Conservation (phyloP, 441 rosid genomes). For the Corymbia citriodora region DNA sequence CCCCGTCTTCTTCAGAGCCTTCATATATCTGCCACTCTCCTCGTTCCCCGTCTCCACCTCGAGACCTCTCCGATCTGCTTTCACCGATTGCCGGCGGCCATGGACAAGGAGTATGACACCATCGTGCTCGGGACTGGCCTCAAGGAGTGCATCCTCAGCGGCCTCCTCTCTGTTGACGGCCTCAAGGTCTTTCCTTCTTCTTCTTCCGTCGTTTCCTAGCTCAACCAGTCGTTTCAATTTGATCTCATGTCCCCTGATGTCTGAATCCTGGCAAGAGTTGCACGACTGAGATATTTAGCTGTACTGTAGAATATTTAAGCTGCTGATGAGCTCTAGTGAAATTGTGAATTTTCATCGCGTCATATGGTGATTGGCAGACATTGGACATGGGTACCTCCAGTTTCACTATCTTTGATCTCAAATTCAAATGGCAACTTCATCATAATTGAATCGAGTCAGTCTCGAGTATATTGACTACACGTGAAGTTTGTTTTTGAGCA, state of each 20-base stretch:
- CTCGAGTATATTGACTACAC: not conserved
- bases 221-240: fast-evolving
- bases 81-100: not conserved
- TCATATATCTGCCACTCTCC: not conserved
- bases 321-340: not conserved
- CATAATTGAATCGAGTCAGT: not conserved
- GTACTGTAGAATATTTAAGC: not conserved
- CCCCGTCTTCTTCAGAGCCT: not conserved
- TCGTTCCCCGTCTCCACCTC: not conserved
- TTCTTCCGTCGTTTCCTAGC: not conserved
- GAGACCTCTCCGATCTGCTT: not conserved
- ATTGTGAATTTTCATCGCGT: not conserved
- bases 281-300: not conserved
- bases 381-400: not conserved
- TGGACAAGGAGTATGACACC: slow-evolving; percentile 9
- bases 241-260: not conserved
- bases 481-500: not conserved
- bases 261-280: not conserved
- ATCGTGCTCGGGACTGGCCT: slow-evolving; percentile 12
- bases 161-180: slow-evolving; percentile 14
- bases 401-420: not conserved
- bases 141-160: slow-evolving; percentile 16
- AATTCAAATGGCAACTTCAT: not conserved
- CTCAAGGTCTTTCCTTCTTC: not conserved
- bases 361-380: not conserved